Conservation (phyloP, 768 basidiomycete species). For the Trametes gibbosa region DNA sequence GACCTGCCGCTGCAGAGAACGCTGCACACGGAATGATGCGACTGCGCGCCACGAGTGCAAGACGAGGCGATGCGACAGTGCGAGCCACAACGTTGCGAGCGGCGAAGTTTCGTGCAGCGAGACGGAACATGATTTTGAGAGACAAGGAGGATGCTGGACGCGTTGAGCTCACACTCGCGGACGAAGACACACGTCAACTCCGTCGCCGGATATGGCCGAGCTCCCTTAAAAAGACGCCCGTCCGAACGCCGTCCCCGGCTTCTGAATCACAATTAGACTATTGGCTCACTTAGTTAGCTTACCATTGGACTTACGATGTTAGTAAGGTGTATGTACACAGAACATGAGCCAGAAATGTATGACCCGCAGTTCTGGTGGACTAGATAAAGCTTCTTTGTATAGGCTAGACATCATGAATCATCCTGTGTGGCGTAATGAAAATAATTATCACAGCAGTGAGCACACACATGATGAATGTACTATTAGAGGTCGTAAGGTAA, state of each 20-base stretch:
- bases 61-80: conserved; percentile 16
- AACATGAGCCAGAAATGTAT: too few species aligned
- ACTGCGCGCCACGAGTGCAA: conserved; percentile 20
- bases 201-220: conserved; percentile 26
- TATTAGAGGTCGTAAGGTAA: too few species aligned
- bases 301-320: too few species aligned
- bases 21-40: conserved; percentile 39
- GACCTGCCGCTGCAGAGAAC: conserved; percentile 66
- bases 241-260: neutral
- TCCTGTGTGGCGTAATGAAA: too few species aligned
- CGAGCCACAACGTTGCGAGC: conserved; percentile 47
- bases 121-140: conserved; percentile 18
- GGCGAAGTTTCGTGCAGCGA: conserved; percentile 19
- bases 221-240: neutral
- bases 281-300: neutral
- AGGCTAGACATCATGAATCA: too few species aligned
- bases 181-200: conserved; percentile 19
- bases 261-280: neutral
- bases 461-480: too few species aligned
- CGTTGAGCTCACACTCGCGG: conserved; percentile 10
- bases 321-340: too few species aligned
- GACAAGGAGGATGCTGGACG: conserved; percentile 9
- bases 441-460: too few species aligned
- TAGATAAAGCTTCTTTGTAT: too few species aligned
- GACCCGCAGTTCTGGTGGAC: too few species aligned